phyloP scores from a whole-genome alignment of 1,284 basidiomycete species.

The Agroathelia rolfsii region DNA sequence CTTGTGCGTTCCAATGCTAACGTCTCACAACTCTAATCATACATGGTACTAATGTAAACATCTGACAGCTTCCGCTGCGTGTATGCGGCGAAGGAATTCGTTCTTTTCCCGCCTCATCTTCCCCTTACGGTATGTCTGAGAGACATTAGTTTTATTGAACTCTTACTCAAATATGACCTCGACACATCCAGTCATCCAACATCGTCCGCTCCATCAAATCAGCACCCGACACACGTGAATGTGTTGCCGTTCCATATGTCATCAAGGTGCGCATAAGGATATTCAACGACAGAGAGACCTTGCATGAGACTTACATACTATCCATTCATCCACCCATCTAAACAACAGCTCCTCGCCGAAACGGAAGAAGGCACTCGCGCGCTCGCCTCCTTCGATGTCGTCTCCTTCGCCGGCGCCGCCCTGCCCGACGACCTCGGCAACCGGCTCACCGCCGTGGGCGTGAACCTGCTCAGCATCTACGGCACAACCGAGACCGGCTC shows the following conservation, averaged over 20 bases:
- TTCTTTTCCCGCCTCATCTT: conserved; percentile 42
- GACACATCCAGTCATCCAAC: conserved; percentile 35
- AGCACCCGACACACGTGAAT: conserved; percentile 17
- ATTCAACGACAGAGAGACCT: too few species aligned
- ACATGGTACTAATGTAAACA: conserved; percentile 4
- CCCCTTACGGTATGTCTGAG: too few species aligned
- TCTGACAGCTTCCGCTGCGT: conserved; percentile 23
- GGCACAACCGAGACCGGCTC: conserved; percentile 38
- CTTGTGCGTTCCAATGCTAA: conserved; percentile 22
- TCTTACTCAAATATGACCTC: too few species aligned
- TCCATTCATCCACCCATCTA: too few species aligned
- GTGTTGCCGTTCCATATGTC: conserved; percentile 25
- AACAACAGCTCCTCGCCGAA: conserved; percentile 38
- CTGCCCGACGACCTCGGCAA: conserved; percentile 45
- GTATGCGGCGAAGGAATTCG: conserved; percentile 33
- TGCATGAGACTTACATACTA: too few species aligned
- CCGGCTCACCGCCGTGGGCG: conserved; percentile 36
- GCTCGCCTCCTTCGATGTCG: conserved; percentile 39
- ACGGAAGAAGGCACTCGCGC: conserved; percentile 33
- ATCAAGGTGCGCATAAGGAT: conserved; percentile 20
- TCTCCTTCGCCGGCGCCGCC: conserved; percentile 37
- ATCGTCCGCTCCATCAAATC: conserved; percentile 26
- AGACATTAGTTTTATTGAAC: too few species aligned
- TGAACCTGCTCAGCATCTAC: conserved; percentile 45
- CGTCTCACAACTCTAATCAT: conserved; percentile 6